These are phyloP conservation scores for Salvia rosmarinus DNA, from an alignment of 257 asterid species.

Conservation along the genomic window DNA sequence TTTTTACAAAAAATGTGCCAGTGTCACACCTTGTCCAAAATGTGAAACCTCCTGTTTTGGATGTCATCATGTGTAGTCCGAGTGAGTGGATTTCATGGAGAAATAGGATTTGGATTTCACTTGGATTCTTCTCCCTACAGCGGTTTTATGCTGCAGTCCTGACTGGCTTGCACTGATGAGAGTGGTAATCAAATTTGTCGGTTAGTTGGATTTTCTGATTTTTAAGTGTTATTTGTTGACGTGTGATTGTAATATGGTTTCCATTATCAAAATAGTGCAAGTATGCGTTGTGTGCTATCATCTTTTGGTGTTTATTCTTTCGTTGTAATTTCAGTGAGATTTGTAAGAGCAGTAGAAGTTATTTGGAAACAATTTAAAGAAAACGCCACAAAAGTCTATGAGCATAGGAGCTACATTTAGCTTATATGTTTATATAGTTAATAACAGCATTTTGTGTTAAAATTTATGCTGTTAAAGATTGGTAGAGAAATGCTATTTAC, in stretches of 20 bases:
- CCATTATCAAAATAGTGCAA: not conserved
- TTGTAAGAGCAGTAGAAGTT: not conserved
- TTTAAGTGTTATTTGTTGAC: not conserved
- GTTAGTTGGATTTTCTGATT: conserved; percentile 1
- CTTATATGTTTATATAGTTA: not conserved
- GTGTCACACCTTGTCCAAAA: not conserved
- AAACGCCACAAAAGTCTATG: not conserved
- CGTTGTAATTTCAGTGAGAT: not conserved
- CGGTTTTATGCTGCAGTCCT: not conserved
- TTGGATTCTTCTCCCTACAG: not conserved
- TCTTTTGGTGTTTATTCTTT: conserved; percentile 2
- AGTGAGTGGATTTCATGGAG: not conserved
- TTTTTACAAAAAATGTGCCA: not conserved
- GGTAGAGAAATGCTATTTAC: conserved; percentile 8
- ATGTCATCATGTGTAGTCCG: too few relatives aligned
- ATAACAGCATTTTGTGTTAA: not conserved
- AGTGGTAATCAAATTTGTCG: not conserved
- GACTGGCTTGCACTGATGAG: not conserved
- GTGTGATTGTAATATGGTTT: not conserved
- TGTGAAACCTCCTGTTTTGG: not conserved
- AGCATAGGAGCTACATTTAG: not conserved
- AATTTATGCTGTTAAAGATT: not conserved
- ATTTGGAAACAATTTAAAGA: not conserved
- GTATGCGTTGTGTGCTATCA: not conserved
- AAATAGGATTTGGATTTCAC: not conserved